These are phyloP conservation scores for Cladorrhinum sp. DNA, from an alignment of 2,329 filamentous ascomycete genomes.

Conservation along the genomic window DNA sequence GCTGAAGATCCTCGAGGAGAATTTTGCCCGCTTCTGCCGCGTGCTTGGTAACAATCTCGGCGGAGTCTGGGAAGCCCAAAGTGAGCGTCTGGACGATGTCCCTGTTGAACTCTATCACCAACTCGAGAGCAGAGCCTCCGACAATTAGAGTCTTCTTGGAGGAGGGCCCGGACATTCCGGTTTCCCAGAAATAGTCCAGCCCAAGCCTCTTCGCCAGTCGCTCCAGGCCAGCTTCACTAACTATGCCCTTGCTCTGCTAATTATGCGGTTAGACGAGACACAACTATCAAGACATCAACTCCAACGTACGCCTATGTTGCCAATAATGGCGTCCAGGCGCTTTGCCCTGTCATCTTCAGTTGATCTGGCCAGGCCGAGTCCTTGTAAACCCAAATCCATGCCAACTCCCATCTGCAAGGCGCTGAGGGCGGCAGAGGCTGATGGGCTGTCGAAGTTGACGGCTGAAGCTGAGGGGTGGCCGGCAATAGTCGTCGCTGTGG, in stretches of 20 bases:
- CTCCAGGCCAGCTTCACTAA: constrained; percentile 74
- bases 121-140: constrained; percentile 57
- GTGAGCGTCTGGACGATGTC: constrained; percentile 61
- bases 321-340: constrained; percentile 51
- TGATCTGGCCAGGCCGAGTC: constrained; percentile 36
- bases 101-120: constrained; percentile 61
- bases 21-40: constrained; percentile 62
- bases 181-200: constrained; percentile 62
- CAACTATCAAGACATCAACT: no score
- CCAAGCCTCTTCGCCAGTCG: constrained; percentile 65
- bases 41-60: constrained; percentile 56
- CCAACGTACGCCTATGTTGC: constrained; percentile 46
- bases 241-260: constrained; percentile 52
- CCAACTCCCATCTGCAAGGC: constrained; percentile 48
- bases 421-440: constrained; percentile 59
- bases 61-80: constrained; percentile 60
- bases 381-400: constrained; percentile 48
- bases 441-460: constrained; percentile 63
- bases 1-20: constrained; percentile 61
- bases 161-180: constrained; percentile 44
- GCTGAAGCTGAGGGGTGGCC: constrained; percentile 44
- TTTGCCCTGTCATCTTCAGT: constrained; percentile 51
- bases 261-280: constrained; percentile 23
- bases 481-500: constrained; percentile 40
- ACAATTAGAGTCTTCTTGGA: constrained; percentile 57